Base-by-base conservation (phyloP, 148 eudicot species). In the Silene latifolia region DNA sequence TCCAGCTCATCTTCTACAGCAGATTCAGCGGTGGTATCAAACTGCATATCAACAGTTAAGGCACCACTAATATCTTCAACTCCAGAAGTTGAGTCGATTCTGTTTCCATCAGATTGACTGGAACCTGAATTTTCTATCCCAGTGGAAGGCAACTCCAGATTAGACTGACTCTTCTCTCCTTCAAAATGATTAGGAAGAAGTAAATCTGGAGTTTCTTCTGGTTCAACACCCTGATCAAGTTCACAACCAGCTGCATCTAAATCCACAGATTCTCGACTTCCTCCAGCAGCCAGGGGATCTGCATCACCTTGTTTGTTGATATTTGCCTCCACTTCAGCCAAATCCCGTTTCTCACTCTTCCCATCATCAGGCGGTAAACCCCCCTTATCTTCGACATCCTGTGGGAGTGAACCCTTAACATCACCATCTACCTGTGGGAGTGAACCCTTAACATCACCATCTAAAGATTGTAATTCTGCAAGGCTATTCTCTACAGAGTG, bases 41-140 rank as follows among this genome's bases (percentile, higher is more conserved):
- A 73, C 65, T 64, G 75, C 65, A 72, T 19, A 63, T 20, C 68
- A 54, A 35, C 42, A 25, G 66, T 53, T 24, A 62, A 57, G 72
- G 63, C 74, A 66, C 77, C 81, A 42, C 17, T 25, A 63, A 54
- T 72, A 65, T 74, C 77, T 72, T 75, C 73, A 15, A 67, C 77
- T 71, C 76, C 82, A 15, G 29, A 47, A 39, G 74, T 63, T 27
- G 29, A 72, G 13, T 78, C 84, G 63, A 12, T 29, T 29, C 76
- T 48, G 25, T 75, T 70, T 47, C 67, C 63, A 47, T 72, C 78
- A 72, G 65, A 76, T 74, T 76, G 61, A 42, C 20, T 21, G 44
- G 53, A 46, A 44, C 25, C 70, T 51, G 23, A 51, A 44, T 67
- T 46, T 9, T 67, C 56, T 23, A 39, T 39, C 53, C 25, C 71